These are phyloP conservation scores for Arthrobotrys sphaeroides DNA, from an alignment of 2,329 filamentous ascomycete species.

Conservation along the genomic window DNA sequence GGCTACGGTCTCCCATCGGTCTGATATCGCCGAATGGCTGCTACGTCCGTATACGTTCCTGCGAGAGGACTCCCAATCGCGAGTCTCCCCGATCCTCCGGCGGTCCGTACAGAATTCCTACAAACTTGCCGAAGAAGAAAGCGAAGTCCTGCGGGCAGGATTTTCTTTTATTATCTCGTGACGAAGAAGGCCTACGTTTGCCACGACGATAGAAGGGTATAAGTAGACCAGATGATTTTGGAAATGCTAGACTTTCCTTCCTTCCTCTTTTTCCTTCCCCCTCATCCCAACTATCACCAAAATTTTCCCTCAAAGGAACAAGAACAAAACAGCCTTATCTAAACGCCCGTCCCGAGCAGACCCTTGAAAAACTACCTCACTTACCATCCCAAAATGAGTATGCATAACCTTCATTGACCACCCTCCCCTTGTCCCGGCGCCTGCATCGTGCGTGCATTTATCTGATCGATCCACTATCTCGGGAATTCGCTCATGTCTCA, in stretches of 20 bases:
- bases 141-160: background rate
- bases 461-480: conserved; percentile 12
- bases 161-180: conserved; percentile 8
- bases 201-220: conserved; percentile 19
- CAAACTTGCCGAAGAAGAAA: conserved; percentile 8
- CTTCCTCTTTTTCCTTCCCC: conserved; percentile 5
- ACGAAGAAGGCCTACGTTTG: conserved; percentile 19
- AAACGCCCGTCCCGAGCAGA: background rate
- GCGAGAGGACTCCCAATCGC: conserved; percentile 18
- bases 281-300: conserved; percentile 18
- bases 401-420: conserved; percentile 7
- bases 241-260: conserved; percentile 6
- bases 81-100: conserved; percentile 30
- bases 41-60: background rate
- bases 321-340: conserved; percentile 9
- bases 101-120: background rate
- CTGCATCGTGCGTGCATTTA: conserved; percentile 1
- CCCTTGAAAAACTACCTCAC: conserved; percentile 20
- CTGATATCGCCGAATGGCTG: background rate
- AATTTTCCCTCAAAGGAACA: conserved; percentile 2
- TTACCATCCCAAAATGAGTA: conserved; percentile 39
- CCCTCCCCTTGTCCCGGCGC: conserved; percentile 2
- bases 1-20: conserved; percentile 1
- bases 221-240: conserved; percentile 27
- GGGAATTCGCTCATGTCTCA: conserved; percentile 13